phyloP scores from a whole-genome alignment of 805 yeast genomes.

The Tetrapisispora fleetii region DNA sequence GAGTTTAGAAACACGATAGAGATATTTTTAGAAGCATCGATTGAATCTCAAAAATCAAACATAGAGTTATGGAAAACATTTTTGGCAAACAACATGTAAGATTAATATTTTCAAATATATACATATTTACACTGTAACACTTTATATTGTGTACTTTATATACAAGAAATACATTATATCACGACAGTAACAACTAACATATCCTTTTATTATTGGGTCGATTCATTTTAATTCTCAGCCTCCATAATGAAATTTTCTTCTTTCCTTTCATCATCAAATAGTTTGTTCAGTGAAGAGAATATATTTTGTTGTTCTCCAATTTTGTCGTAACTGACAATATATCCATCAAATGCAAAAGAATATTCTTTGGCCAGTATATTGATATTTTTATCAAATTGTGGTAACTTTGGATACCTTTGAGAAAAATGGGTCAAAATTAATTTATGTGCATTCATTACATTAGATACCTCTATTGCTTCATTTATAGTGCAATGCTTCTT shows the following conservation, averaged over 20 bases:
- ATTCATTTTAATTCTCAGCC: not conserved
- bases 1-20: constrained; percentile 88
- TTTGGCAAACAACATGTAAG: constrained; percentile 42
- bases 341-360: constrained; percentile 58
- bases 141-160: not conserved
- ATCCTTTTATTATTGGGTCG: not conserved
- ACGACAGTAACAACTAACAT: not conserved
- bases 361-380: constrained; percentile 25
- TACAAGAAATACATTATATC: not conserved
- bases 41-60: constrained; percentile 87
- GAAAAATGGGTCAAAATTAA: constrained; percentile 85
- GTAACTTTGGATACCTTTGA: constrained; percentile 68
- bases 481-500: constrained; percentile 83
- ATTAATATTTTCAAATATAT: not conserved
- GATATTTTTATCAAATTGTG: constrained; percentile 27
- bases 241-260: constrained; percentile 5
- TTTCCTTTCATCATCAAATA: constrained; percentile 26
- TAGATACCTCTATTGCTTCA: constrained; percentile 69
- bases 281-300: constrained; percentile 22
- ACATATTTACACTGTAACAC: too few relatives aligned
- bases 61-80: constrained; percentile 86
- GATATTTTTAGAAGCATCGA: constrained; percentile 78
- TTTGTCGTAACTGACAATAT: constrained; percentile 39
- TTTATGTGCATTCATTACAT: constrained; percentile 60
- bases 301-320: constrained; percentile 32